These are phyloP conservation scores for Lanmaoa pseudosensibilis DNA, from an alignment of 768 basidiomycete genomes.

Conservation along the genomic window DNA sequence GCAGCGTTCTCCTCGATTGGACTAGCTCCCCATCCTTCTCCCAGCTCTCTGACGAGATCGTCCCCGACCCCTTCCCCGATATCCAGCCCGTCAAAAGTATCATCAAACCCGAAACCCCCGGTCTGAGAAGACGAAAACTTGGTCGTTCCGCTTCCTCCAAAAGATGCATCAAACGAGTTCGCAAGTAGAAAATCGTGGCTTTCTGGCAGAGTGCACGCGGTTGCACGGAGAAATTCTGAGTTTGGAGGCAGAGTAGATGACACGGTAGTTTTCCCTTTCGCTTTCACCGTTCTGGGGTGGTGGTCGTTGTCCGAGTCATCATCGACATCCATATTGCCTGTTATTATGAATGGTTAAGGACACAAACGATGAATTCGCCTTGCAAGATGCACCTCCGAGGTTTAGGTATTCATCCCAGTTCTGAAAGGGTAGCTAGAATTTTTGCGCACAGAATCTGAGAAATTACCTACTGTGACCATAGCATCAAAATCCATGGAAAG, in stretches of 20 bases:
- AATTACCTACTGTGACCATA: slow-evolving; percentile 54
- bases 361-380: neutral
- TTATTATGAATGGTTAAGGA: neutral
- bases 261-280: slow-evolving; percentile 28
- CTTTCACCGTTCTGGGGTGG: slow-evolving; percentile 37
- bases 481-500: slow-evolving; percentile 63
- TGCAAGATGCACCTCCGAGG: slow-evolving; percentile 39
- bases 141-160: slow-evolving; percentile 39
- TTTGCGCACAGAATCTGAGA: neutral
- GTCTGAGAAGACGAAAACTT: slow-evolving; percentile 56
- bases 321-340: slow-evolving; percentile 15
- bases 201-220: slow-evolving; percentile 67
- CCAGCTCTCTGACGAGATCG: slow-evolving; percentile 73
- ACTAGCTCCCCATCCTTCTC: slow-evolving; percentile 60
- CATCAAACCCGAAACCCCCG: slow-evolving; percentile 50
- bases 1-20: slow-evolving; percentile 5
- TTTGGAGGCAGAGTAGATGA: slow-evolving; percentile 26
- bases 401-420: slow-evolving; percentile 66
- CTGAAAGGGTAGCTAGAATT: slow-evolving; percentile 30
- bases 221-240: slow-evolving; percentile 49
- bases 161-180: slow-evolving; percentile 64
- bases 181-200: slow-evolving; percentile 67
- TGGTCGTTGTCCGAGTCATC: slow-evolving; percentile 52
- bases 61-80: slow-evolving; percentile 64
- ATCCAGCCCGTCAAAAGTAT: slow-evolving; percentile 58